Evolutionary conservation across 1,284 basidiomycete species (phyloP).

Genomic region (Boletellus sp.): DNA sequence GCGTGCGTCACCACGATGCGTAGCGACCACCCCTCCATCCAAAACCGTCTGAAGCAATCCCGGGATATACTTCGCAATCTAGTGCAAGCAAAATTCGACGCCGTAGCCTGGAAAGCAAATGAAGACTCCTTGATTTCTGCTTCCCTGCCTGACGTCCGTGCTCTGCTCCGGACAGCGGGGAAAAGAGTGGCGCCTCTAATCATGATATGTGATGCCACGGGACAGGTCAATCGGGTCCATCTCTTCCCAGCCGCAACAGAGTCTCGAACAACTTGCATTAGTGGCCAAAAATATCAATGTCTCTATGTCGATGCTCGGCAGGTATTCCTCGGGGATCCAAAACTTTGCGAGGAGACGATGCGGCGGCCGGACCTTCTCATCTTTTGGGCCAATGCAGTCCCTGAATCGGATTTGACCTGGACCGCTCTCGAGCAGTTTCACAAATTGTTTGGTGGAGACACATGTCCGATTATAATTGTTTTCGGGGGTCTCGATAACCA

Average conservation of each 20-base stretch:
- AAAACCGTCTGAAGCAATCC: conserved; percentile 19
- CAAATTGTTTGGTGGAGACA: conserved; percentile 19
- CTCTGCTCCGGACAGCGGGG: conserved; percentile 14
- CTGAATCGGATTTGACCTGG: conserved; percentile 15
- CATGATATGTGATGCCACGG: conserved; percentile 17
- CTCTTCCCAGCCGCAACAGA: conserved; percentile 2
- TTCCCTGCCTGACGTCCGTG: conserved; percentile 23
- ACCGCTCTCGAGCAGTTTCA: conserved; percentile 17
- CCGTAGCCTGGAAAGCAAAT: conserved; percentile 17
- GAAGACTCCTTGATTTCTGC: conserved; percentile 19
- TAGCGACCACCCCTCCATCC: conserved; percentile 29
- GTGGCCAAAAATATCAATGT: conserved; percentile 15
- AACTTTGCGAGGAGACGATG: not conserved
- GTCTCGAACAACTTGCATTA: conserved; percentile 1
- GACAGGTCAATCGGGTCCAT: not conserved
- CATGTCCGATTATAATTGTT: conserved; percentile 23
- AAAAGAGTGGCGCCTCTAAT: conserved; percentile 16
- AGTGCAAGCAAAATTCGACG: conserved; percentile 10
- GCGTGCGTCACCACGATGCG: conserved; percentile 32
- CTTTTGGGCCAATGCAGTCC: conserved; percentile 19
- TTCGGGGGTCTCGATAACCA: conserved; percentile 19
- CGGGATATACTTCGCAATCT: conserved; percentile 19
- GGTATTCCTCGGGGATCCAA: conserved; percentile 1
- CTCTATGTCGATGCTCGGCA: conserved; percentile 11
- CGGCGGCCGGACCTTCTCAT: conserved; percentile 22